Evolutionary conservation across 306 rosid genomes (phyloP).

Genomic region (Albizia julibrissin): DNA sequence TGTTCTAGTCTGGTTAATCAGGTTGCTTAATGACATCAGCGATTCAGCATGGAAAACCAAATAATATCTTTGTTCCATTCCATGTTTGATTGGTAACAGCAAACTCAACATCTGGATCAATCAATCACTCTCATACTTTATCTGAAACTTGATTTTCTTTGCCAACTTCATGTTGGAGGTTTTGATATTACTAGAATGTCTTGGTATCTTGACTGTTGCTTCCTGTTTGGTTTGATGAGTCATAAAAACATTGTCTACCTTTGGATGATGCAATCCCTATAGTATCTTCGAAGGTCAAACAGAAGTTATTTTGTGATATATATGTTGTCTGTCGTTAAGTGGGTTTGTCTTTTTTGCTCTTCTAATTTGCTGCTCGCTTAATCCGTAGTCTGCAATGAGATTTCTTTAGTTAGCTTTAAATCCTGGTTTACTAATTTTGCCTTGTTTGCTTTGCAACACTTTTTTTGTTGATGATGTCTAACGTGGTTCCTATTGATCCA

Average conservation of each 20-base stretch:
- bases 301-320: slow-evolving; percentile 5
- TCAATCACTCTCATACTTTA: neutral
- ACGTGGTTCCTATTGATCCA: slow-evolving; percentile 31
- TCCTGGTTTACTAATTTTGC: slow-evolving; percentile 5
- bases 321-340: slow-evolving; percentile 15
- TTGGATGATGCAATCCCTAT: slow-evolving; percentile 21
- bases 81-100: neutral
- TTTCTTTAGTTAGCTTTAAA: neutral
- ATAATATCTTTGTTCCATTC: neutral
- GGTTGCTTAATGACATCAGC: neutral
- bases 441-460: slow-evolving; percentile 13
- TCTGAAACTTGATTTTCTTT: neutral
- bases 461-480: slow-evolving; percentile 16
- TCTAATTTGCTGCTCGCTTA: no score
- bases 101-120: neutral
- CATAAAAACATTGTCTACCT: neutral
- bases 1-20: slow-evolving; percentile 1
- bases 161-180: neutral
- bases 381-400: neutral
- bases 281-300: slow-evolving; percentile 17
- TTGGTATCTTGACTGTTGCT: slow-evolving; percentile 1
- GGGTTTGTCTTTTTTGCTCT: slow-evolving; percentile 4
- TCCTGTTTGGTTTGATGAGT: neutral
- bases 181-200: slow-evolving; percentile 1
- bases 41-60: neutral